Conservation (phyloP, 129 eudicot genomes). For the Artemisia tridentata region DNA sequence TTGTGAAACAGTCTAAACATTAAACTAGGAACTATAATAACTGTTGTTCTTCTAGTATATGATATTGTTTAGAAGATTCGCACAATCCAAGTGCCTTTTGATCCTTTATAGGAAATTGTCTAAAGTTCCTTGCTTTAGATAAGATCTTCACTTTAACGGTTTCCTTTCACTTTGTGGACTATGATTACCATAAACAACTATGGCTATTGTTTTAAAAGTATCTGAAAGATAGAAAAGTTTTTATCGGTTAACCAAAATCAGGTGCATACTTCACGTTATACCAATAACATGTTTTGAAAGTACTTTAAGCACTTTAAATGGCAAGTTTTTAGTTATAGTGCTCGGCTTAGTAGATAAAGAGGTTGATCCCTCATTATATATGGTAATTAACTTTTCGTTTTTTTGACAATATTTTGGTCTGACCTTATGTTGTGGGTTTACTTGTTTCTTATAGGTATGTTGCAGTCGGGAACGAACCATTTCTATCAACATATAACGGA, state of each 20-base stretch:
- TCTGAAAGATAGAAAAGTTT: background rate
- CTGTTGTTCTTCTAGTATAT: background rate
- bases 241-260: background rate
- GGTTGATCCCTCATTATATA: too few relatives aligned
- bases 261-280: background rate
- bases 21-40: background rate
- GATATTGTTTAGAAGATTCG: background rate
- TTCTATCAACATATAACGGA: constrained; percentile 37
- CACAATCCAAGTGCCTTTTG: background rate
- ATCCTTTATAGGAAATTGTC: background rate
- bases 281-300: background rate
- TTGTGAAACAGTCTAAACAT: too few relatives aligned
- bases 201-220: background rate
- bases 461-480: constrained; percentile 49
- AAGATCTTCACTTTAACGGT: background rate
- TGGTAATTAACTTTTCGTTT: background rate
- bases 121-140: background rate
- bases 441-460: constrained; percentile 30
- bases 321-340: background rate
- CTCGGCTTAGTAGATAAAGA: background rate
- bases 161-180: background rate
- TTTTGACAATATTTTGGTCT: background rate
- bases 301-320: background rate
- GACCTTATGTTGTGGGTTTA: background rate
- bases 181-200: background rate